phyloP scores from a whole-genome alignment of 2,329 filamentous ascomycete genomes.

The Botrytis fabae region DNA sequence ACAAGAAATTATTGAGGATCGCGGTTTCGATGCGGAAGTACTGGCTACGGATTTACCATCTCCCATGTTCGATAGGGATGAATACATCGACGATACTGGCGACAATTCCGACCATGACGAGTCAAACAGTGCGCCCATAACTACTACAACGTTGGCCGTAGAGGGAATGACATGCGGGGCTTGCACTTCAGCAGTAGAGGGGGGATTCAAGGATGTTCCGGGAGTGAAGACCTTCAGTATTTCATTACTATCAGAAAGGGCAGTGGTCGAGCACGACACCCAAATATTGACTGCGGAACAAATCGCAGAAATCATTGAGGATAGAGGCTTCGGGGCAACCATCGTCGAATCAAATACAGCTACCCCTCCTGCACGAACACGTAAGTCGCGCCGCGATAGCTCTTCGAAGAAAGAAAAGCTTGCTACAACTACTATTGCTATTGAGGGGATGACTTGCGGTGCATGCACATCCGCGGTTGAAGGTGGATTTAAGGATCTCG shows the following conservation, averaged over 20 bases:
- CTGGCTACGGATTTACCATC: constrained; percentile 75
- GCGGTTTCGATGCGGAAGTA: constrained; percentile 89
- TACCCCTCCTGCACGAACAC: constrained; percentile 42
- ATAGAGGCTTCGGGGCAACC: constrained; percentile 77
- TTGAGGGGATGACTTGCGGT: constrained; percentile 97
- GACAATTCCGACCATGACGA: constrained; percentile 39
- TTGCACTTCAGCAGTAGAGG: constrained; percentile 82
- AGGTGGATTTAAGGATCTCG: constrained; percentile 72
- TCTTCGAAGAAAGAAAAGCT: constrained; percentile 42
- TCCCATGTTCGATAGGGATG: constrained; percentile 45
- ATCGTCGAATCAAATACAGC: constrained; percentile 68
- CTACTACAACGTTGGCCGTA: constrained; percentile 74
- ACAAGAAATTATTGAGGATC: constrained; percentile 83
- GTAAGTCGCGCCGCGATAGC: constrained; percentile 39
- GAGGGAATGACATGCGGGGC: constrained; percentile 92
- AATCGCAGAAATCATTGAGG: constrained; percentile 61
- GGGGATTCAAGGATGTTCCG: constrained; percentile 71
- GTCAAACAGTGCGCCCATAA: constrained; percentile 42
- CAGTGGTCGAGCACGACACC: constrained; percentile 79
- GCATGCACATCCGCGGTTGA: constrained; percentile 94
- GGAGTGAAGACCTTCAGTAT: constrained; percentile 78
- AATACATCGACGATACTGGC: constrained; percentile 41
- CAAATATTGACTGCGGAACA: constrained; percentile 51
- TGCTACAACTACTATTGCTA: constrained; percentile 78
- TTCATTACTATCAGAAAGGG: constrained; percentile 79